Base-by-base conservation (phyloP, 208 protist species). In the Strigomonas culicis region DNA sequence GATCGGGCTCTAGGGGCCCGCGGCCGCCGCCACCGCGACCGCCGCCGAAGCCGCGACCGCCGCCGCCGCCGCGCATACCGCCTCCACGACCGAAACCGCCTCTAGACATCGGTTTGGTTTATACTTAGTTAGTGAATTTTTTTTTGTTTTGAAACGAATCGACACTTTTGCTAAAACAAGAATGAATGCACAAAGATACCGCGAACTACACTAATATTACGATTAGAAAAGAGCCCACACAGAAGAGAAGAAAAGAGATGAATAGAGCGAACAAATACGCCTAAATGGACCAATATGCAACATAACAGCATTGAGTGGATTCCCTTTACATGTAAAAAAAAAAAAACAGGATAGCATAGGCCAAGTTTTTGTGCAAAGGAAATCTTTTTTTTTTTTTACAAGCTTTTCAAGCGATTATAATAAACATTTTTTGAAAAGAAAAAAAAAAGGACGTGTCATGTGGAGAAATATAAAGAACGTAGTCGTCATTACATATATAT, bases 1-100 rank as follows among this genome's bases (percentile, higher is more conserved):
- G 92, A 67, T 97, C 92, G 1, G 87, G 78, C 71, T 95, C 87
- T 4, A 70, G 31, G 47, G 66, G 61, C 64, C 75, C 75, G 19
- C 88, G 82, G 15, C 90, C 88, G 50, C 88, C 73, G 19, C 82
- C 64, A 47, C 69, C 25, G 34, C 80, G 53, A 44, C 84, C 66
- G 24, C 75, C 58, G 49, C 71, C 64, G 24, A 65, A 36, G 51
- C 77, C 72, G 27, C 83, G 75, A 41, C 72, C 52, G 22, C 77
- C 72, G 25, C 79, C 71, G 52, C 79, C 72, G 32, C 68, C 61
- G 17, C 68, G 49, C 21, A 34, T 61, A 60, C 72, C 72, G 55
- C 72, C 46, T 10, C 72, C 61, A n/a, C 73, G 70, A 28, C 86
- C 82, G 43, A 77, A 77, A 32, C 80, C 79, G 36, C 76, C 72